phyloP scores from a whole-genome alignment of 805 yeast genomes.

The Clavispora santaluciae region DNA sequence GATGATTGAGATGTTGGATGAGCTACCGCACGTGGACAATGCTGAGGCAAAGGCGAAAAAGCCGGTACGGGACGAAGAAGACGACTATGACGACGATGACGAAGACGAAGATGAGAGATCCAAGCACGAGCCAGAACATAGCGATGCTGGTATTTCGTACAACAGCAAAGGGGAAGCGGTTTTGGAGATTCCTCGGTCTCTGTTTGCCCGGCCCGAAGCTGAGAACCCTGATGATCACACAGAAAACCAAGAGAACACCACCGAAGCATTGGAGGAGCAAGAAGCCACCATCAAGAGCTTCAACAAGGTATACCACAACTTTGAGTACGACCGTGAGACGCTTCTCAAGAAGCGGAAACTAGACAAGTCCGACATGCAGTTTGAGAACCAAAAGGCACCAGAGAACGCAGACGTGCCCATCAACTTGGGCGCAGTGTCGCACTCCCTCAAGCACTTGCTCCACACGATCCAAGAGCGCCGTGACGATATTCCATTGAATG shows the following conservation, averaged over 20 bases:
- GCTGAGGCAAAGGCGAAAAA: background rate
- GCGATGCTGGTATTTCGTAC: conserved; percentile 9
- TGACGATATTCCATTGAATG: conserved; percentile 69
- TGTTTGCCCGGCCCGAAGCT: conserved; percentile 11
- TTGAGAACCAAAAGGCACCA: conserved; percentile 32
- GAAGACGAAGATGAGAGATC: conserved; percentile 20
- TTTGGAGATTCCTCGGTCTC: conserved; percentile 31
- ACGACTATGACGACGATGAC: conserved; percentile 19
- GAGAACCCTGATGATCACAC: conserved; percentile 7
- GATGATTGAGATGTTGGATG: conserved; percentile 28
- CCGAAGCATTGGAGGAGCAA: conserved; percentile 32
- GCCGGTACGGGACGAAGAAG: conserved; percentile 13
- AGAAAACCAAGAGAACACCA: conserved; percentile 8
- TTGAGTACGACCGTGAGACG: conserved; percentile 74
- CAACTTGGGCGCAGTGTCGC: conserved; percentile 34
- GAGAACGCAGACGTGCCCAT: conserved; percentile 23
- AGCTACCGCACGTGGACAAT: conserved; percentile 3
- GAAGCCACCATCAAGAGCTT: conserved; percentile 53
- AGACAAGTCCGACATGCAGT: conserved; percentile 73
- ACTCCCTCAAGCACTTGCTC: conserved; percentile 67
- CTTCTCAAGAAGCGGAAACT: conserved; percentile 68
- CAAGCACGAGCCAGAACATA: conserved; percentile 12
- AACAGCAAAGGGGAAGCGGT: conserved; percentile 29
- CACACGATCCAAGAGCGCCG: conserved; percentile 74
- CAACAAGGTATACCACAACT: conserved; percentile 68